phyloP scores from a whole-genome alignment of 805 yeast genomes.

The Komagataella ulmi region DNA sequence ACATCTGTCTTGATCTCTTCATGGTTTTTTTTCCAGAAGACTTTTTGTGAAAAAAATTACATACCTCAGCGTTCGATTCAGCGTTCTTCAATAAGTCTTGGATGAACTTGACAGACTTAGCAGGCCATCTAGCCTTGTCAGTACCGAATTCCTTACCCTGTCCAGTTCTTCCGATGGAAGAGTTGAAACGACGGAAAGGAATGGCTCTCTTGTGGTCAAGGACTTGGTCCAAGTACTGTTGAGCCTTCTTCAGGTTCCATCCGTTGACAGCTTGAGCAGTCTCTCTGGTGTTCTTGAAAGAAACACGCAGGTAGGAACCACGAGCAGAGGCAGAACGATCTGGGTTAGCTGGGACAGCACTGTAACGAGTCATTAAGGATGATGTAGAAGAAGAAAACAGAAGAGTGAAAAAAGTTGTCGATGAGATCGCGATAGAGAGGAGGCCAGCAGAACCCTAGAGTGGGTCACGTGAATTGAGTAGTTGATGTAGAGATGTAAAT shows the following conservation, averaged over 20 bases:
- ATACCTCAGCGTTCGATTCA: constrained; percentile 91
- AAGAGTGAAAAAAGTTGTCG: neutral
- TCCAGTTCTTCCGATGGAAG: constrained; percentile 96
- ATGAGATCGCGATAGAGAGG: neutral
- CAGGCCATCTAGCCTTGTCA: constrained; percentile 99
- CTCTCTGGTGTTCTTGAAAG: constrained; percentile 99
- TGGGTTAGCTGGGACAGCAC: constrained; percentile 98
- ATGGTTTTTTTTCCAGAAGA: neutral
- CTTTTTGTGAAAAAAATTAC: constrained; percentile 11
- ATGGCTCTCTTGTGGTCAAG: constrained; percentile 98
- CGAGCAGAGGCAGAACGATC: constrained; percentile 99
- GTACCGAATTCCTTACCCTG: constrained; percentile 99
- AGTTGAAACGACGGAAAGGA: constrained; percentile 97
- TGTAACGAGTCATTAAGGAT: constrained; percentile 92
- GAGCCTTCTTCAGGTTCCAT: constrained; percentile 95
- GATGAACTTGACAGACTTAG: constrained; percentile 91
- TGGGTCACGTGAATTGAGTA: neutral
- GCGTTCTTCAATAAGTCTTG: constrained; percentile 94
- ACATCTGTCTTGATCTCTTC: neutral
- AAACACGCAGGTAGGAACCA: constrained; percentile 98
- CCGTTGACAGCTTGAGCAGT: constrained; percentile 98
- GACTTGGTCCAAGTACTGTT: constrained; percentile 90
- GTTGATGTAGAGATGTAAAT: neutral
- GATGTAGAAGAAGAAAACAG: neutral
- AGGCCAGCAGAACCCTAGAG: neutral